Evolutionary conservation across 1,284 basidiomycete species (phyloP), one percentile per base, ranked within the genome.

Genomic region (Sphaerobolus stellatus): DNA sequence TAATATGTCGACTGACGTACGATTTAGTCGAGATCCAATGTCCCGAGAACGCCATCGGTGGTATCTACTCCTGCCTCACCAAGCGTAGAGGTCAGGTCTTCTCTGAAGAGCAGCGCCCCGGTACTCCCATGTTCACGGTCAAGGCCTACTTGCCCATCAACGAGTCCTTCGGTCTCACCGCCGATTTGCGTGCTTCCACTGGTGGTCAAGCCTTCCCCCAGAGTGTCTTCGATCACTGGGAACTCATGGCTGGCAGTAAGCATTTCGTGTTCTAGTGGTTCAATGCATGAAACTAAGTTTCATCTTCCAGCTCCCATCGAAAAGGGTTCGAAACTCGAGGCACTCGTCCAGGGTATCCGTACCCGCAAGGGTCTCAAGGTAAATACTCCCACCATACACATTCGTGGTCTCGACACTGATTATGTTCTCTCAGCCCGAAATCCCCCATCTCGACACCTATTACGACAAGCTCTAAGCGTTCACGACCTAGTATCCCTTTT

Each of bases 121-220:
- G 97, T 79, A 99, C 97, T 24, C 97, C 97, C 59, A 98, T 99
- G 94, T 98, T 96, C 85, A 99, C 93, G 56, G 92, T 99, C 77
- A 99, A 98, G 86, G 95, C 95, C 31, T 97, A 95, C 82, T 81
- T 98, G 52, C 96, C 96, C 69, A 94, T 98, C 75, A 79, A 82
- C 74, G 96, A 98, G 78, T 98, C 96, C 18, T 99, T 99, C 80
- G 96, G 97, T 66, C 99, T 99, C 89, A 98, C 96, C 76, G 94
- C 90, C 66, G 95, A 92, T 65, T 86, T 99, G 55, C 91, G 97
- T 68, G 84, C 88, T 69, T 88, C 90, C 59, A 99, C 96, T 48
- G 85, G 83, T 71, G 96, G 96, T 57, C 97, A 99, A 80, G 97
- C 96, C 63, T 98, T 98, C 94, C 95, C 95, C 58, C 96, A 98